Conservation (phyloP, 73 alveolate genomes). For the Breviolum minutum region DNA sequence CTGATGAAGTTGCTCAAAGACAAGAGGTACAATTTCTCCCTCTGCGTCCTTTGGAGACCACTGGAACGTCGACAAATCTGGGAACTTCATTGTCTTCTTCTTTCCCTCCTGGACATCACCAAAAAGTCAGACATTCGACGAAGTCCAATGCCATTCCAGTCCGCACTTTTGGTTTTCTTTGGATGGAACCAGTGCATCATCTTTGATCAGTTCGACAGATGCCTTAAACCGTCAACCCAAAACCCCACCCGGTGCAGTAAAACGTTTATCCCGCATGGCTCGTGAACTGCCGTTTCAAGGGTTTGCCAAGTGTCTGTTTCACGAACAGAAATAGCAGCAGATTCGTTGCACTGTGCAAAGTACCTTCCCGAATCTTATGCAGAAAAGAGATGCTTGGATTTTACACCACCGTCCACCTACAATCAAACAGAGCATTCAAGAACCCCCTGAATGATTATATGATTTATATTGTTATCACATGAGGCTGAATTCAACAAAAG, state of each 20-base stretch:
- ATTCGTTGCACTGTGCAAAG: constrained; percentile 83
- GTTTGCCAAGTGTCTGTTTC: constrained; percentile 49
- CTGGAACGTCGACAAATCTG: constrained; percentile 64
- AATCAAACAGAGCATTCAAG: too few species aligned
- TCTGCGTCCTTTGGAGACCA: constrained; percentile 91
- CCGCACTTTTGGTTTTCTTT: background rate
- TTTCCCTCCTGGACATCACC: constrained; percentile 48
- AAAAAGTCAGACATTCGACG: background rate
- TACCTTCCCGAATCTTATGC: background rate
- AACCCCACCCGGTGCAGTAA: background rate
- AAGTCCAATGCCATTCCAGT: background rate
- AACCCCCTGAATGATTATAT: too few species aligned
- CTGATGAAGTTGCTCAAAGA: too few species aligned
- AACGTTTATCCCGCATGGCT: too few species aligned
- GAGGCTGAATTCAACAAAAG: background rate
- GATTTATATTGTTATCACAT: too few species aligned
- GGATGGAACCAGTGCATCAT: background rate
- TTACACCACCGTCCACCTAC: too few species aligned
- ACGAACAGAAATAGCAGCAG: constrained; percentile 67
- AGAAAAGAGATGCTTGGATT: too few species aligned
- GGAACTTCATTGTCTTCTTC: too few species aligned
- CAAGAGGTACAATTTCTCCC: background rate
- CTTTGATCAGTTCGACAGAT: constrained; percentile 13
- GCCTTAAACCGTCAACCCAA: background rate
- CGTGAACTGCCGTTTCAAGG: too few species aligned